Percentiles rank a stretch among this genome's conserved stretches.
Conservation (phyloP, 2,329 filamentous ascomycete species). For the Talaromyces amestolkiae region DNA sequence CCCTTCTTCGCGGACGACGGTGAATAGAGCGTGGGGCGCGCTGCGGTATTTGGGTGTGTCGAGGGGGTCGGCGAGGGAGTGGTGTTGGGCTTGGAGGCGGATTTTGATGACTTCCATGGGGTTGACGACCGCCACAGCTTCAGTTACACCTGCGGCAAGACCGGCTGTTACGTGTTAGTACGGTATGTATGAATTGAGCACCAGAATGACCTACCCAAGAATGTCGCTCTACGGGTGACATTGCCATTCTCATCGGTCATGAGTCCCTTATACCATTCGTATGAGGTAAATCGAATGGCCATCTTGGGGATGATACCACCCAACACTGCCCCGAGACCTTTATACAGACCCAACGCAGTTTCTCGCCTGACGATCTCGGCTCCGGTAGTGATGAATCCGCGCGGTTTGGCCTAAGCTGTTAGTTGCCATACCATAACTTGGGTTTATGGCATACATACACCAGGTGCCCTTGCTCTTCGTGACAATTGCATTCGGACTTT, state of each 20-base stretch:
- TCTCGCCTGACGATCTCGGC: slow-evolving; percentile 82
- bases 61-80: slow-evolving; percentile 94
- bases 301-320: slow-evolving; percentile 98
- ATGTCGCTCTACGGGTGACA: slow-evolving; percentile 70
- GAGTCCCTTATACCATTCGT: slow-evolving; percentile 88
- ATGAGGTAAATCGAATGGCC: slow-evolving; percentile 97
- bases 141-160: slow-evolving; percentile 87
- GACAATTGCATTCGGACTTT: slow-evolving; percentile 99
- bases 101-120: slow-evolving; percentile 99
- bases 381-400: slow-evolving; percentile 85
- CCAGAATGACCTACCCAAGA: slow-evolving; percentile 59
- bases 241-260: slow-evolving; percentile 68
- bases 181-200: not conserved
- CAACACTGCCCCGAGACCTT: slow-evolving; percentile 93
- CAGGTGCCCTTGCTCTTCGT: slow-evolving; percentile 74
- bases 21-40: slow-evolving; percentile 78
- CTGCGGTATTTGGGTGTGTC: slow-evolving; percentile 97
- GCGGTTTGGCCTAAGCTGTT: slow-evolving; percentile 59
- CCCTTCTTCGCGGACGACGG: slow-evolving; percentile 89
- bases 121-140: slow-evolving; percentile 93
- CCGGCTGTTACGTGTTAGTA: slow-evolving; percentile 57
- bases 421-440: not conserved
- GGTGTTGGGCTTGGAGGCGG: slow-evolving; percentile 93
- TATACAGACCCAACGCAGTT: slow-evolving; percentile 91
- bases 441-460: slow-evolving; percentile 50